Conservation (phyloP, 2,329 filamentous ascomycete species). For the Botrytis porri region DNA sequence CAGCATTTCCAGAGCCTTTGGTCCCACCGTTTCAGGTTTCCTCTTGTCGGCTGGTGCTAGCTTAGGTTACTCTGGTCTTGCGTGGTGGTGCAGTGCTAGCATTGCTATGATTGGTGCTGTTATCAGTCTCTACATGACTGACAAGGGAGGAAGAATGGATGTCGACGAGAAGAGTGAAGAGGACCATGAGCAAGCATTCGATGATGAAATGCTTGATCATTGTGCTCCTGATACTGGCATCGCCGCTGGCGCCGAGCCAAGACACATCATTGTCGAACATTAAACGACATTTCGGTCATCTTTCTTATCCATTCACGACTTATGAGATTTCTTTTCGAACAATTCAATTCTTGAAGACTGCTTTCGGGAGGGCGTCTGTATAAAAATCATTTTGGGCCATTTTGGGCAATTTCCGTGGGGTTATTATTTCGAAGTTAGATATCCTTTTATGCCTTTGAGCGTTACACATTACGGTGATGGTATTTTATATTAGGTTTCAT, state of each 20-base stretch:
- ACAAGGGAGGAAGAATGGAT: constrained; percentile 43
- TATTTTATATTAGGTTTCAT: constrained; percentile 6
- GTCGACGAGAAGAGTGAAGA: constrained; percentile 35
- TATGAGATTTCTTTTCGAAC: constrained; percentile 14
- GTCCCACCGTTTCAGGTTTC: constrained; percentile 81
- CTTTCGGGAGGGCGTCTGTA: constrained; percentile 14
- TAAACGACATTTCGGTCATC: not conserved
- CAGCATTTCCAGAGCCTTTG: constrained; percentile 82
- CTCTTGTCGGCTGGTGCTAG: constrained; percentile 78
- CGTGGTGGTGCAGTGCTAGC: constrained; percentile 87
- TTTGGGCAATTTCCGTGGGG: constrained; percentile 3
- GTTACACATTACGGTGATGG: constrained; percentile 19
- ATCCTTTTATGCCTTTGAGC: constrained; percentile 16
- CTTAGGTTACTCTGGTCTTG: constrained; percentile 78
- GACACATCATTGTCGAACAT: not conserved
- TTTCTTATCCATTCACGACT: constrained; percentile 16
- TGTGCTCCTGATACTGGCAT: constrained; percentile 30
- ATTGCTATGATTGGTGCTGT: constrained; percentile 73
- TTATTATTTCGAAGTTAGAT: constrained; percentile 20
- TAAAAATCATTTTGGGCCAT: constrained; percentile 16
- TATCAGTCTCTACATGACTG: constrained; percentile 72
- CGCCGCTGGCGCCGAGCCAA: constrained; percentile 20
- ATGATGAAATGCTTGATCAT: constrained; percentile 32
- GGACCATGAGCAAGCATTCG: constrained; percentile 31
- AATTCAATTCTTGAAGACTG: constrained; percentile 15